Conservation (phyloP, 169 alveolate genomes). For the Hammondia hammondi region DNA sequence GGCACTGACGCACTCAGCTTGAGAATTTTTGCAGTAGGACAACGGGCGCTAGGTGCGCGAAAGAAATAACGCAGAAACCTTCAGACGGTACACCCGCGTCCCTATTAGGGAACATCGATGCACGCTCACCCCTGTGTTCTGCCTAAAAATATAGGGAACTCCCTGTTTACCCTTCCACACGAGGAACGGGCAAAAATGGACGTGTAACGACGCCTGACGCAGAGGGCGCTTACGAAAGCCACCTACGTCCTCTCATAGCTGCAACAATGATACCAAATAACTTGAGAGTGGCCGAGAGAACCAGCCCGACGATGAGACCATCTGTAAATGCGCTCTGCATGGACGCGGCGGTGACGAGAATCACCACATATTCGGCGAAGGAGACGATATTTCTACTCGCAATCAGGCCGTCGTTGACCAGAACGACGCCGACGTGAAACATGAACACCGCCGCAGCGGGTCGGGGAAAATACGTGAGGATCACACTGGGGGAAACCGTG, state of each 20-base stretch:
- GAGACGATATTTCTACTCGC: neutral
- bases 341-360: neutral
- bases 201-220: no score
- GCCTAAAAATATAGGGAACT: no score
- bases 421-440: constrained; percentile 26
- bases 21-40: no score
- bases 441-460: constrained; percentile 35
- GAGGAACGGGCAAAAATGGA: no score
- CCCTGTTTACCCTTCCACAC: no score
- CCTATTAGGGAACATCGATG: no score
- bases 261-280: neutral
- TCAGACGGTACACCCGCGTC: no score
- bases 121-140: no score
- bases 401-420: constrained; percentile 37
- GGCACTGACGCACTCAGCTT: no score
- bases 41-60: no score
- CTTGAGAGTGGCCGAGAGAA: constrained; percentile 8
- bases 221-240: neutral
- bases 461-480: neutral
- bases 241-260: neutral
- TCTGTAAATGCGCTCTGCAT: constrained; percentile 17
- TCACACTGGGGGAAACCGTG: neutral
- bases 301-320: constrained; percentile 2
- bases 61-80: no score
- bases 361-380: constrained; percentile 11